Conservation (phyloP, 2,329 filamentous ascomycete genomes). For the Emmonsia crescens region DNA sequence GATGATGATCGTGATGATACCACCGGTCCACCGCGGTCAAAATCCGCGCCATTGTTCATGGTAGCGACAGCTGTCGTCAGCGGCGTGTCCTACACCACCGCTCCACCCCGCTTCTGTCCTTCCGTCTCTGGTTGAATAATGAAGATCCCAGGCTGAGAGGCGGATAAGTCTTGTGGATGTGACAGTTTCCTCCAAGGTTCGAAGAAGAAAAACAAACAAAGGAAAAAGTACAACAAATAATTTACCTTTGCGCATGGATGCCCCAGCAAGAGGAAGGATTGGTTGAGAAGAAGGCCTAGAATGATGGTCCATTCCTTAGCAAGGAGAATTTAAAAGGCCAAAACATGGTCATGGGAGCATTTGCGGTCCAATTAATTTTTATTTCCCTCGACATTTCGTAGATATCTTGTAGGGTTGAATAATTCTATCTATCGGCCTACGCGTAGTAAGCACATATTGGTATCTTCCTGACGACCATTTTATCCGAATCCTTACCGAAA, state of each 20-base stretch:
- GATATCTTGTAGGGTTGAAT: no score
- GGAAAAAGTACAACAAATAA: not conserved
- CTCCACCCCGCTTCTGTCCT: not conserved
- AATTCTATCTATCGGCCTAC: no score
- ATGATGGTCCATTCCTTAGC: not conserved
- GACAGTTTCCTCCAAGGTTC: not conserved
- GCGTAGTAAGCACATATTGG: no score
- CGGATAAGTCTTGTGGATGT: not conserved
- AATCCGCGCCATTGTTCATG: not conserved
- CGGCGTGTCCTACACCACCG: not conserved
- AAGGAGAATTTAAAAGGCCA: not conserved
- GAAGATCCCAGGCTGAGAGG: not conserved
- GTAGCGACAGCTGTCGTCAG: not conserved
- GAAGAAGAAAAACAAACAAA: not conserved
- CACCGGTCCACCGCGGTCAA: no score
- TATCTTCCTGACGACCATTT: not conserved
- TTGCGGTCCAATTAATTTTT: not conserved
- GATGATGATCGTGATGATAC: not conserved
- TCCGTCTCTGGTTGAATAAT: not conserved
- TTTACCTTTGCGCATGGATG: not conserved
- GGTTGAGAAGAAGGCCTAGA: not conserved
- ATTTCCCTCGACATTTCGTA: no score
- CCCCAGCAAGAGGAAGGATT: not conserved
- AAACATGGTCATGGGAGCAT: not conserved
- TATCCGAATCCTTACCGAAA: not conserved